Conservation (phyloP, 768 basidiomycete species). For the Phaeotremella skinneri region DNA sequence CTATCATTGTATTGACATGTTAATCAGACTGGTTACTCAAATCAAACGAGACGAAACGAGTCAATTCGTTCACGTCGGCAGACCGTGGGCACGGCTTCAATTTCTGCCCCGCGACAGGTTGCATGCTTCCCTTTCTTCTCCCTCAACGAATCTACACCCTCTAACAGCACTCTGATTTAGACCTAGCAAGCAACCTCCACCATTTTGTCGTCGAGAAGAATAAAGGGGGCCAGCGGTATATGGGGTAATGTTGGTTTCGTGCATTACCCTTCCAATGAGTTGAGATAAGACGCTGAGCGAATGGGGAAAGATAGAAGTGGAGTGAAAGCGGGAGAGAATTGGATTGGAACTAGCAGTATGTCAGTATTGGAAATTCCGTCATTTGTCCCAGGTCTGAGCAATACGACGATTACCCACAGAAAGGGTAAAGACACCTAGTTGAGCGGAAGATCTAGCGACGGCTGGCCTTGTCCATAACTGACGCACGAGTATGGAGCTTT, state of each 20-base stretch:
- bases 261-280: no score
- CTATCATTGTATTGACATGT: no score
- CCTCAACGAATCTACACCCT: background rate
- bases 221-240: background rate
- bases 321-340: no score
- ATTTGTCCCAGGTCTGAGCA: no score
- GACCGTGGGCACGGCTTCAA: background rate
- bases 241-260: no score
- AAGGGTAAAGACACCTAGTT: background rate
- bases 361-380: no score
- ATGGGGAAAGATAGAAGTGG: no score
- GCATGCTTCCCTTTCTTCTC: background rate
- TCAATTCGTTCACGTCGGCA: no score
- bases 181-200: background rate
- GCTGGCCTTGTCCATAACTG: slow-evolving; percentile 32
- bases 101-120: background rate
- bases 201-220: background rate
- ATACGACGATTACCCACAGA: slow-evolving; percentile 7
- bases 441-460: slow-evolving; percentile 15
- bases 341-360: no score
- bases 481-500: background rate
- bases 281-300: no score
- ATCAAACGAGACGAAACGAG: no score
- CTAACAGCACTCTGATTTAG: background rate
- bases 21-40: no score